phyloP scores from a whole-genome alignment of 2,329 filamentous ascomycete species.

The Penicillium sp. region DNA sequence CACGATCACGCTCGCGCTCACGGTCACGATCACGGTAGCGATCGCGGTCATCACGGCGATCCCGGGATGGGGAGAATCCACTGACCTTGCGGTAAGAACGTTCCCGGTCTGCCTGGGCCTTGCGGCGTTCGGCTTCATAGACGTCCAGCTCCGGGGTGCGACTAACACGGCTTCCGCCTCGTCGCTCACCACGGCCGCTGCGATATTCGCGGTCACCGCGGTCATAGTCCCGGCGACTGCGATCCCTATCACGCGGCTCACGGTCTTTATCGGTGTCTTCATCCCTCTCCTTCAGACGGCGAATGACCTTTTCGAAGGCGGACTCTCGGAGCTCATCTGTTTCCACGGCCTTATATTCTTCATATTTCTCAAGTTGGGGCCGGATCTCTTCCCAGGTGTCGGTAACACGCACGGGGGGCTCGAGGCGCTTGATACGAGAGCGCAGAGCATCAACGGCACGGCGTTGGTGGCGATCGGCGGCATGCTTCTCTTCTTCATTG shows the following conservation, averaged over 20 bases:
- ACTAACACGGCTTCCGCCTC: conserved; percentile 64
- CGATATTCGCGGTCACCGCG: conserved; percentile 64
- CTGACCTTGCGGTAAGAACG: conserved; percentile 88
- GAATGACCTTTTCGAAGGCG: conserved; percentile 90
- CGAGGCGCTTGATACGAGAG: conserved; percentile 83
- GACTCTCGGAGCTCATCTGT: conserved; percentile 80
- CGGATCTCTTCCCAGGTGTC: conserved; percentile 91
- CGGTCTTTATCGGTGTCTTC: conserved; percentile 72
- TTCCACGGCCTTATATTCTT: conserved; percentile 82
- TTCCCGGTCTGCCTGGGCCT: conserved; percentile 91
- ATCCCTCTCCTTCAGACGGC: conserved; percentile 87
- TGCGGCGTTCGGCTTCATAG: conserved; percentile 93
- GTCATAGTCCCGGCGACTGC: conserved; percentile 56
- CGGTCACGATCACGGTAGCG: conserved; percentile 38
- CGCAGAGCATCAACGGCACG: conserved; percentile 83
- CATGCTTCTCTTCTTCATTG: conserved; percentile 79
- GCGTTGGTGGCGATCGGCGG: conserved; percentile 82
- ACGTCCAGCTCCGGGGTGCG: conserved; percentile 90
- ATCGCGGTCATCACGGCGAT: conserved; percentile 44
- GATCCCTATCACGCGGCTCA: conserved; percentile 54
- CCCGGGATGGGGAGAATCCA: conserved; percentile 56
- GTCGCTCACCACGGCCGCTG: conserved; percentile 45
- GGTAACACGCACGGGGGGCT: conserved; percentile 75
- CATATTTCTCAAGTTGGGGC: conserved; percentile 74
- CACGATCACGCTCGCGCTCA: conserved; percentile 45